These are phyloP conservation scores for Cutaneotrichosporon cutaneum DNA, from an alignment of 1,284 basidiomycete genomes.

Conservation along the genomic window DNA sequence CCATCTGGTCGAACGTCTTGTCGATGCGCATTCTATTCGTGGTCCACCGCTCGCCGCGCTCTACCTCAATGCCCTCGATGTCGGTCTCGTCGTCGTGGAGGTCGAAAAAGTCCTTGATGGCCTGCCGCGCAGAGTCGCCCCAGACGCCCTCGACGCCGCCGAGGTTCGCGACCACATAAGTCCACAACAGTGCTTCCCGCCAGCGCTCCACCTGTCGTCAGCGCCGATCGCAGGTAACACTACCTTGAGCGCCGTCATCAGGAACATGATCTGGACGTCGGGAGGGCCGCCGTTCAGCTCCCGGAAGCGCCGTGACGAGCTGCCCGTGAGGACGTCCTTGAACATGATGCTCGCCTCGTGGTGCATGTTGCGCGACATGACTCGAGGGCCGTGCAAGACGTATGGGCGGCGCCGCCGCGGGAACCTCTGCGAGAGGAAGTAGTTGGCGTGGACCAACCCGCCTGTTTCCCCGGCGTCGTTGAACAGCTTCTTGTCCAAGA, in stretches of 20 bases:
- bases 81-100: constrained; percentile 15
- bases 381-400: constrained; percentile 48
- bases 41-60: constrained; percentile 27
- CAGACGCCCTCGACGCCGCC: constrained; percentile 38
- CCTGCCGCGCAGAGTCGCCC: constrained; percentile 29
- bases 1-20: constrained; percentile 23
- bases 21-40: constrained; percentile 25
- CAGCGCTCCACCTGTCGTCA: constrained; percentile 38
- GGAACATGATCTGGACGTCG: constrained; percentile 50
- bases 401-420: constrained; percentile 46
- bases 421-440: constrained; percentile 44
- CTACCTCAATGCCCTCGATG: constrained; percentile 8
- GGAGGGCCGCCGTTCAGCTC: constrained; percentile 39
- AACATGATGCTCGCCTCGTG: constrained; percentile 51
- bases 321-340: constrained; percentile 35
- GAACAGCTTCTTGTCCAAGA: constrained; percentile 34
- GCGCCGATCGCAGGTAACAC: neutral
- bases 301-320: constrained; percentile 41
- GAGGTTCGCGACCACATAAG: constrained; percentile 38
- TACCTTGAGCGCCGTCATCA: constrained; percentile 33
- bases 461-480: constrained; percentile 45
- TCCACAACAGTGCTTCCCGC: constrained; percentile 47
- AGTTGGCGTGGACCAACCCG: constrained; percentile 50
- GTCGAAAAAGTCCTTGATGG: constrained; percentile 28
- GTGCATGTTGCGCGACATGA: constrained; percentile 48